Conservation (phyloP, 257 asterid genomes). For the Striga asiatica region DNA sequence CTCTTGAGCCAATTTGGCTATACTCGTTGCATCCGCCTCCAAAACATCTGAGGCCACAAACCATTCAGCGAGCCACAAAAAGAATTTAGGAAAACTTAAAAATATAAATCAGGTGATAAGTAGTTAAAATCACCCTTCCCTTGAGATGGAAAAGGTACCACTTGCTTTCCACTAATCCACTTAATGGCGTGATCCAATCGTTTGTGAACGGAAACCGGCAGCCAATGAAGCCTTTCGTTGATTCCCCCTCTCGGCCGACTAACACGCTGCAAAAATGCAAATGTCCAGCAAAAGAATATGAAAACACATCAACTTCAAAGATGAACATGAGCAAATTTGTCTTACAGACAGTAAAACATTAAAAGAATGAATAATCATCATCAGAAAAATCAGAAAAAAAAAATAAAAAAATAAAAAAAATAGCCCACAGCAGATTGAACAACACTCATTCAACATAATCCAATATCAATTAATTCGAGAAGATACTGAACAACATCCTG, state of each 20-base stretch:
- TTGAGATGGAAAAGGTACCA: constrained; percentile 28
- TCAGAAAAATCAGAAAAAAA: background rate
- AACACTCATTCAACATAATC: background rate
- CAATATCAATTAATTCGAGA: constrained; percentile 1
- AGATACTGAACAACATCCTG: background rate
- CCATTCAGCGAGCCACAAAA: constrained; percentile 11
- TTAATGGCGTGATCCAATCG: constrained; percentile 23
- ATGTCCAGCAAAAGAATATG: constrained; percentile 3
- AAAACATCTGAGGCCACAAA: constrained; percentile 25
- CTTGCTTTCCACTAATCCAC: constrained; percentile 20
- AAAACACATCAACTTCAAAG: background rate
- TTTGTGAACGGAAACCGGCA: constrained; percentile 56
- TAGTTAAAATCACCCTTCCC: constrained; percentile 19
- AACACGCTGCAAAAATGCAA: constrained; percentile 41
- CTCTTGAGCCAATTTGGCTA: constrained; percentile 44
- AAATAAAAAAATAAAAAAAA: background rate
- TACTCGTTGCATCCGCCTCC: constrained; percentile 51
- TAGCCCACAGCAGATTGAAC: background rate
- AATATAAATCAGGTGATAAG: background rate
- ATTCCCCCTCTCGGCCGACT: constrained; percentile 66
- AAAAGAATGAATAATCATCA: constrained; percentile 1
- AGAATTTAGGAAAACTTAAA: background rate
- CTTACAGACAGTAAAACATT: too few species aligned
- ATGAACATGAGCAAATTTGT: background rate
- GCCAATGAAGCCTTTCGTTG: constrained; percentile 47